Conservation (phyloP, 768 basidiomycete genomes). For the Boletus rubropictus region DNA sequence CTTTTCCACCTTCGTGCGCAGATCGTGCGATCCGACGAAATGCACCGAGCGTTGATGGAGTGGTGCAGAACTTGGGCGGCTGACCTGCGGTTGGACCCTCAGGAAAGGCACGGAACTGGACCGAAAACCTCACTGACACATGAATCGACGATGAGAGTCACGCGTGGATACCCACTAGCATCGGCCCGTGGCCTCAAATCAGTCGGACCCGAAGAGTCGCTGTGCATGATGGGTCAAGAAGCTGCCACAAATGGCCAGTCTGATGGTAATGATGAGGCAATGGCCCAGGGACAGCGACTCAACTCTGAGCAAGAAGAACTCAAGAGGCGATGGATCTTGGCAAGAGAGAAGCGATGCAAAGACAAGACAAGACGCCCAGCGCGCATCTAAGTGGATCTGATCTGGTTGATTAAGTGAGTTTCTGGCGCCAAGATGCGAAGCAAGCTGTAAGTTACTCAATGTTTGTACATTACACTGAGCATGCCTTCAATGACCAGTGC, state of each 20-base stretch:
- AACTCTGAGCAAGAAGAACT: constrained; percentile 7
- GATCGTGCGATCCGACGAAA: constrained; percentile 4
- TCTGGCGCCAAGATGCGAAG: neutral
- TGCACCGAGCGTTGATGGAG: constrained; percentile 2
- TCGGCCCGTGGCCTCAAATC: neutral
- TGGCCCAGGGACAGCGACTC: neutral
- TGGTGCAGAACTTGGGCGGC: constrained; percentile 8
- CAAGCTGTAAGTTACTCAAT: neutral
- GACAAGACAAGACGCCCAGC: neutral
- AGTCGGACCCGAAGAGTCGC: neutral
- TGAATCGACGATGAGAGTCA: neutral
- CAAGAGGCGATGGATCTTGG: constrained; percentile 4
- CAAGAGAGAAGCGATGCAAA: neutral
- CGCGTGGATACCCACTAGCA: neutral
- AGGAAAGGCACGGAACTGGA: neutral
- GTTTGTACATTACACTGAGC: neutral
- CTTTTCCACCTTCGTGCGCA: constrained; percentile 2
- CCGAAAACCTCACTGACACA: neutral
- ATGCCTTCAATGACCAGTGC: neutral
- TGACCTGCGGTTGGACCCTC: neutral
- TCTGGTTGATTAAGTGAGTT: neutral
- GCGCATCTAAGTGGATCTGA: neutral
- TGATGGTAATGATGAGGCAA: neutral
- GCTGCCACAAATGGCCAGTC: neutral
- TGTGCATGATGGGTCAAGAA: neutral